These are phyloP conservation scores for Exserohilum turcica DNA, from an alignment of 2,329 filamentous ascomycete genomes.

Conservation along the genomic window DNA sequence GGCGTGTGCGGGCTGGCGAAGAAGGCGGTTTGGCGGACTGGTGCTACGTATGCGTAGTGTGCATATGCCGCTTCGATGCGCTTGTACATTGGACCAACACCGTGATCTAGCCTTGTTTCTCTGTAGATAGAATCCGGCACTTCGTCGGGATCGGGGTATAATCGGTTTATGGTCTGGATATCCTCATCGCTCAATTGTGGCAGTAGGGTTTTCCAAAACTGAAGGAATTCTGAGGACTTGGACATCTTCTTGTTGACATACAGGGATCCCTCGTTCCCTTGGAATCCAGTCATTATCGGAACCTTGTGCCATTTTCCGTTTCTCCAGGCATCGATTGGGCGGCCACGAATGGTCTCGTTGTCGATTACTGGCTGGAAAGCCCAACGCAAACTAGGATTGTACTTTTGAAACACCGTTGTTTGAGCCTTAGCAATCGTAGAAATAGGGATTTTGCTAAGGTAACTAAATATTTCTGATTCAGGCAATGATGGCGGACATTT, in stretches of 20 bases:
- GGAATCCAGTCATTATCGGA: conserved; percentile 72
- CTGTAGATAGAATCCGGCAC: conserved; percentile 50
- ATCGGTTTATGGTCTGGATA: conserved; percentile 58
- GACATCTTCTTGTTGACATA: conserved; percentile 63
- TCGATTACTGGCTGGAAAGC: conserved; percentile 74
- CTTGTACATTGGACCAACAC: conserved; percentile 58
- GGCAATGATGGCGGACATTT: conserved; percentile 37
- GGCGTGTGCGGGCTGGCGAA: conserved; percentile 40
- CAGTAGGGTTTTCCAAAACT: conserved; percentile 67
- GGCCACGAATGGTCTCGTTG: conserved; percentile 61
- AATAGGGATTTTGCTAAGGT: conserved; percentile 50
- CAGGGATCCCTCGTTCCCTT: conserved; percentile 69
- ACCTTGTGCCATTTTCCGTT: conserved; percentile 60
- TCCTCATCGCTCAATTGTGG: conserved; percentile 61
- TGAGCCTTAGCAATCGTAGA: conserved; percentile 49
- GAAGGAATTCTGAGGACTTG: conserved; percentile 58
- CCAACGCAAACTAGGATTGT: conserved; percentile 56
- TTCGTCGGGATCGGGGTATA: conserved; percentile 66
- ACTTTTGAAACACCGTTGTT: conserved; percentile 52
- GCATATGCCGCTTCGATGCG: conserved; percentile 66
- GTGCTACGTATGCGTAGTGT: conserved; percentile 68
- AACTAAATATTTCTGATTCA: conserved; percentile 47
- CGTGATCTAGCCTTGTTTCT: conserved; percentile 39
- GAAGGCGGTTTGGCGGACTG: conserved; percentile 65
- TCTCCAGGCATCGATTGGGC: conserved; percentile 65